A percentile compares a stretch with the other conserved stretches of the same genome.
Evolutionary conservation across 1,284 basidiomycete genomes (phyloP).

Genomic region (Cryptococcus jaspeensis): DNA sequence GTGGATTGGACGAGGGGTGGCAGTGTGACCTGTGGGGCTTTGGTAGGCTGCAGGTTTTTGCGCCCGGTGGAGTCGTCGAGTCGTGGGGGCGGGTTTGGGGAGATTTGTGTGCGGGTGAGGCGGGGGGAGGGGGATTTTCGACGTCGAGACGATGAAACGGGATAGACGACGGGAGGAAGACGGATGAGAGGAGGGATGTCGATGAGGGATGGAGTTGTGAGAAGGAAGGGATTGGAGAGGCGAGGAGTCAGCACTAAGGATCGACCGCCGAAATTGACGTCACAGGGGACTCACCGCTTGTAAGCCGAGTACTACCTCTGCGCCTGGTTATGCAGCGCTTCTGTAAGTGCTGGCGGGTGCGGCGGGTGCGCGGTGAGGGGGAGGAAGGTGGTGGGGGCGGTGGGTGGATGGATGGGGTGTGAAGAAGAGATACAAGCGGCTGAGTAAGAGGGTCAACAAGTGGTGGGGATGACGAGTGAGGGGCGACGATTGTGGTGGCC

Average conservation of each 20-base stretch:
- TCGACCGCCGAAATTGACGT: too few species aligned
- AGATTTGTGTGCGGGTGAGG: too few species aligned
- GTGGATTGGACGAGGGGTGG: too few species aligned
- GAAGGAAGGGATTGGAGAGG: neutral
- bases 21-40: too few species aligned
- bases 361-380: neutral
- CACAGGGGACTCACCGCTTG: too few species aligned
- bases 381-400: neutral
- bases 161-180: neutral
- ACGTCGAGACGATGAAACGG: neutral
- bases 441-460: neutral
- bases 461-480: neutral
- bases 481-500: neutral
- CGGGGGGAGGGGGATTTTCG: too few species aligned
- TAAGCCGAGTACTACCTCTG: too few species aligned
- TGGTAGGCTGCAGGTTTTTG: too few species aligned
- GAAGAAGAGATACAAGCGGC: neutral
- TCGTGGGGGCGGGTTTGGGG: too few species aligned
- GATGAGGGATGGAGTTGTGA: neutral
- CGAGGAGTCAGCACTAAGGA: neutral
- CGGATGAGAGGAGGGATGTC: neutral
- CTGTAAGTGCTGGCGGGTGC: neutral
- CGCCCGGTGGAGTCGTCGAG: too few species aligned
- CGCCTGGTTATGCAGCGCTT: too few species aligned
- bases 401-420: neutral